Evolutionary conservation across 2,329 filamentous ascomycete species (phyloP).

Genomic region (Beauveria sp.): DNA sequence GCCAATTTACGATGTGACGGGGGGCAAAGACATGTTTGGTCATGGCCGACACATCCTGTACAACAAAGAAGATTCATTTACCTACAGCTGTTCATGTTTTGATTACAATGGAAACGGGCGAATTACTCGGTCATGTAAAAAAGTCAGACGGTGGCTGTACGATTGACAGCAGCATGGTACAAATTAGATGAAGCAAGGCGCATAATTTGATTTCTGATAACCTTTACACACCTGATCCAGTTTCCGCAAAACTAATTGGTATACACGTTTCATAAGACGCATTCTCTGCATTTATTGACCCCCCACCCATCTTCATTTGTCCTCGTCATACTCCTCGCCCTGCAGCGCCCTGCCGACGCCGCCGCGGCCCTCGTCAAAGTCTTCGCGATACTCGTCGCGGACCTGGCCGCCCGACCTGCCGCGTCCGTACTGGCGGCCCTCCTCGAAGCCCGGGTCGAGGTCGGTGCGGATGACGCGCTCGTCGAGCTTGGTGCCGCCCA

Average conservation of each 20-base stretch:
- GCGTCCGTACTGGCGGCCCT: constrained; percentile 90
- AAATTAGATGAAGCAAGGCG: constrained; percentile 11
- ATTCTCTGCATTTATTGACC: neutral
- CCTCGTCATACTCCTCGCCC: constrained; percentile 40
- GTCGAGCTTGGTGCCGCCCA: constrained; percentile 95
- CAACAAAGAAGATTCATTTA: constrained; percentile 7
- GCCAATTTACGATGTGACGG: constrained; percentile 6
- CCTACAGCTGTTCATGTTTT: neutral
- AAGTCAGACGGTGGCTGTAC: constrained; percentile 7
- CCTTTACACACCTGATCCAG: neutral
- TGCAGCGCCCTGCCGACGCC: constrained; percentile 76
- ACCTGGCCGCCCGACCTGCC: constrained; percentile 96
- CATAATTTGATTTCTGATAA: constrained; percentile 3
- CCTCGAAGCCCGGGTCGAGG: constrained; percentile 89
- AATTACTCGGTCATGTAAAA: neutral
- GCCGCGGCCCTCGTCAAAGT: constrained; percentile 90
- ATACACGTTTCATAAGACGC: neutral
- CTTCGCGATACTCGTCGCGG: constrained; percentile 92
- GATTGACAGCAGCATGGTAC: constrained; percentile 4
- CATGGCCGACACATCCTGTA: constrained; percentile 7
- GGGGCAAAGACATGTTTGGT: neutral
- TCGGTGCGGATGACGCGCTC: constrained; percentile 95
- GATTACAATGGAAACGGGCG: neutral
- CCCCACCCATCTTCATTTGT: constrained; percentile 11
- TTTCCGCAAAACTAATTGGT: neutral